A percentile compares a stretch with the other conserved stretches of the same genome.
Evolutionary conservation across 2,329 filamentous ascomycete genomes (phyloP).

Genomic region (Graphiopsis chlorocephala): DNA sequence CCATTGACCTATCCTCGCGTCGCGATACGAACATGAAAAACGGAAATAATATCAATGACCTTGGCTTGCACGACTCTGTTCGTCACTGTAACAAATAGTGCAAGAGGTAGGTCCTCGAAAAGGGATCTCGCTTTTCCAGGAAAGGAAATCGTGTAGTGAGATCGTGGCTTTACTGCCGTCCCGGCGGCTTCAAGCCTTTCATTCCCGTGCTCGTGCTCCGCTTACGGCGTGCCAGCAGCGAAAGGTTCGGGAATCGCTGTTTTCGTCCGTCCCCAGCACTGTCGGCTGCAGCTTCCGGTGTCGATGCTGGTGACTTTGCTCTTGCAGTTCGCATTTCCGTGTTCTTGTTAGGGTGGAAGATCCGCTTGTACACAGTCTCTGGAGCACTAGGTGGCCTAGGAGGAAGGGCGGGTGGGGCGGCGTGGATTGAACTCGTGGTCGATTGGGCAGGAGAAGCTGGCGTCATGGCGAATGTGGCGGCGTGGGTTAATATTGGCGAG

Average conservation of each 20-base stretch:
- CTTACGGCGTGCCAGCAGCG: conserved; percentile 23
- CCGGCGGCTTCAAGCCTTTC: conserved; percentile 27
- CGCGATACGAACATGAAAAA: neutral
- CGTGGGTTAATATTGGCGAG: conserved; percentile 5
- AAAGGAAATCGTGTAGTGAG: too few relatives aligned
- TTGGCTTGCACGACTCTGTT: neutral
- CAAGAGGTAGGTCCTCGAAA: too few relatives aligned
- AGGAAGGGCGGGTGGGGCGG: neutral
- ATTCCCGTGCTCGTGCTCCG: conserved; percentile 31
- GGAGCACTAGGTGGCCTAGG: conserved; percentile 40
- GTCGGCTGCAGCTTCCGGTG: neutral
- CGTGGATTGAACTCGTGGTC: conserved; percentile 8
- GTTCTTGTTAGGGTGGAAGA: conserved; percentile 36
- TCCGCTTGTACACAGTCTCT: conserved; percentile 41
- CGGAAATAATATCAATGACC: neutral
- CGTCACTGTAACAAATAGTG: neutral
- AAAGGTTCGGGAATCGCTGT: neutral
- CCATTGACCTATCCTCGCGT: neutral
- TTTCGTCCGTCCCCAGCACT: neutral
- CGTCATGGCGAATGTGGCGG: conserved; percentile 9
- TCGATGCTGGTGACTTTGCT: neutral
- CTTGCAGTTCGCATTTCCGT: neutral
- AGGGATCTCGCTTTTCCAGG: too few relatives aligned
- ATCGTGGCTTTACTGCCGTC: conserved; percentile 14
- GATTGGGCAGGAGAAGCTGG: neutral